Evolutionary conservation across 1,284 basidiomycete genomes (phyloP).

Genomic region (Porodaedalea pini): DNA sequence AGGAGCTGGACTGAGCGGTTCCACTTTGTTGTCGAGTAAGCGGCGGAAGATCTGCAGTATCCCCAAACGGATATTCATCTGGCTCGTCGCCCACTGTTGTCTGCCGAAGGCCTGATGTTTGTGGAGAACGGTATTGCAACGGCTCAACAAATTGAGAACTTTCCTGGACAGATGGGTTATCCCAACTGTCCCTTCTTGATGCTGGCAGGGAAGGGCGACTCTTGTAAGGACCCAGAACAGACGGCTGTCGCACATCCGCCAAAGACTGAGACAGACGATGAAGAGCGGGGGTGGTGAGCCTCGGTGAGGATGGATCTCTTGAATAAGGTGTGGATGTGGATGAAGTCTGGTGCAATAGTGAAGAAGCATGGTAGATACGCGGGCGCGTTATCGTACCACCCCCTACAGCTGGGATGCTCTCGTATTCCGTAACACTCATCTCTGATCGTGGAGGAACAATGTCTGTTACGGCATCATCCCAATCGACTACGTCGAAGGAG

Average conservation of each 20-base stretch:
- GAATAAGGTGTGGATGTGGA: neutral
- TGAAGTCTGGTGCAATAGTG: slow-evolving; percentile 11
- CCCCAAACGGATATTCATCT: slow-evolving; percentile 15
- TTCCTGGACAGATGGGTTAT: slow-evolving; percentile 7
- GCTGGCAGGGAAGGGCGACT: slow-evolving; percentile 1
- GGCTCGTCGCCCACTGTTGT: slow-evolving; percentile 11
- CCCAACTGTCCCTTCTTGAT: slow-evolving; percentile 10
- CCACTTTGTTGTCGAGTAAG: slow-evolving; percentile 9
- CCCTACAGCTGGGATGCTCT: slow-evolving; percentile 57
- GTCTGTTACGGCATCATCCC: slow-evolving; percentile 53
- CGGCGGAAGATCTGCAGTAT: neutral
- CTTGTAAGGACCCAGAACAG: neutral
- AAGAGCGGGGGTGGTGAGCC: slow-evolving; percentile 27
- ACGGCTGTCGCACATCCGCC: slow-evolving; percentile 10
- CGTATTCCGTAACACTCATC: slow-evolving; percentile 34
- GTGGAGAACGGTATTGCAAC: neutral
- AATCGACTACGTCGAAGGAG: slow-evolving; percentile 62
- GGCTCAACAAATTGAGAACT: neutral
- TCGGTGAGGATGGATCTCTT: neutral
- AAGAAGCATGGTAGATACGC: slow-evolving; percentile 52
- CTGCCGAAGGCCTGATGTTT: neutral
- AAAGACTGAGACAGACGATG: slow-evolving; percentile 13
- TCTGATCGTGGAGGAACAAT: slow-evolving; percentile 29
- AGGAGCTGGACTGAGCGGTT: slow-evolving; percentile 22
- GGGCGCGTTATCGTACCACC: slow-evolving; percentile 62